Evolutionary conservation across 495 filamentous ascomycete species (phyloP).

Genomic region (Annulohypoxylon bovei): DNA sequence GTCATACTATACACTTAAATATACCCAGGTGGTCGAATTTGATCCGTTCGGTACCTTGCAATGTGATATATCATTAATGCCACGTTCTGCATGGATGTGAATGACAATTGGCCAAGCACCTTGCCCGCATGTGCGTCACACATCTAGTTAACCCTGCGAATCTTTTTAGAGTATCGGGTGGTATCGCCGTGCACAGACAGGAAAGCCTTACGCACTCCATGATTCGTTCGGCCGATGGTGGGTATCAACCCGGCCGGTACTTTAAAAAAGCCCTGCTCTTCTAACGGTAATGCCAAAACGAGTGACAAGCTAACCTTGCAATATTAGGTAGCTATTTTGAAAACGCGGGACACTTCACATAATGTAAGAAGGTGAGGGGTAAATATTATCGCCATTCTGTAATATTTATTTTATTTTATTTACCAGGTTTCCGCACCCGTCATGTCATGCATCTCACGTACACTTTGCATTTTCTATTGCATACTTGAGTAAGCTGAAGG

Average conservation of each 20-base stretch:
- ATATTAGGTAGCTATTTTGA: not conserved
- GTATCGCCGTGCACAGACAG: not conserved
- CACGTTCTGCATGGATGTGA: not conserved
- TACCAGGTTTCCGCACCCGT: not conserved
- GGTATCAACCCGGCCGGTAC: not conserved
- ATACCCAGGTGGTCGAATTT: not conserved
- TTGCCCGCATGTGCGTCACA: conserved; percentile 16
- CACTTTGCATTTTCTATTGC: not conserved
- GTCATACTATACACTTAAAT: not conserved
- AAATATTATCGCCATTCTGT: not conserved
- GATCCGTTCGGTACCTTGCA: not conserved
- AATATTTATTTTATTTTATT: not conserved
- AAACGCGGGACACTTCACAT: not conserved
- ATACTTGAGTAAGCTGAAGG: not conserved
- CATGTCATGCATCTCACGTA: not conserved
- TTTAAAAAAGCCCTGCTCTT: not conserved
- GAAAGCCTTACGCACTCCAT: conserved; percentile 1
- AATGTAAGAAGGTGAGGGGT: not conserved
- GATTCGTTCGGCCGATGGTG: conserved; percentile 21
- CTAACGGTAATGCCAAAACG: conserved; percentile 1
- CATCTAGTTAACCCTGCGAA: conserved; percentile 5
- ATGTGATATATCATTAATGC: conserved; percentile 10
- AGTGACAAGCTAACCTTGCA: conserved; percentile 1
- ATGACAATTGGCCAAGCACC: not conserved
- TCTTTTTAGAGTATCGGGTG: conserved; percentile 11